Percentiles rank a stretch among this genome's conserved stretches.
Conservation (phyloP, 495 filamentous ascomycete genomes). For the Xylaria longipes region DNA sequence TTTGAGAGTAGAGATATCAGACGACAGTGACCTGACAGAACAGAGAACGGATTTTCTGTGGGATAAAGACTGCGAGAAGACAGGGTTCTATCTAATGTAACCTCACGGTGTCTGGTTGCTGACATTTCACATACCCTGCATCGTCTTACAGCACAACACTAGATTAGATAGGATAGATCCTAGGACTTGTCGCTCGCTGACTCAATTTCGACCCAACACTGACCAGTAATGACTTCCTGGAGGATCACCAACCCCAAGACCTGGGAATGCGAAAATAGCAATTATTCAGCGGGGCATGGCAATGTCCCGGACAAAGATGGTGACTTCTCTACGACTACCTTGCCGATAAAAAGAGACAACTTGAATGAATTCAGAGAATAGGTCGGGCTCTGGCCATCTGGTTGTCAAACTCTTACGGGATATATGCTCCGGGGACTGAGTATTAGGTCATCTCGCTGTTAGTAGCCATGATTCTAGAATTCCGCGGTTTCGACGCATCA, state of each 20-base stretch:
- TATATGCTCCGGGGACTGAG: background rate
- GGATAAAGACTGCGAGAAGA: constrained; percentile 12
- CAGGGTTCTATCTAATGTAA: constrained; percentile 13
- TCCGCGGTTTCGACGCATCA: background rate
- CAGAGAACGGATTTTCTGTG: background rate
- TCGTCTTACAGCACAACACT: constrained; percentile 13
- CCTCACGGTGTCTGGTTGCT: constrained; percentile 14
- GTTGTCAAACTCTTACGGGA: background rate
- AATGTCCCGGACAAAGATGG: background rate
- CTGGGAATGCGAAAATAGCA: background rate
- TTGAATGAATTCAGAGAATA: background rate
- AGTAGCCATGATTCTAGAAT: background rate
- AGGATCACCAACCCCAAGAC: background rate
- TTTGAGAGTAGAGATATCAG: background rate
- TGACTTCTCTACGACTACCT: background rate
- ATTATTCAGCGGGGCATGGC: background rate
- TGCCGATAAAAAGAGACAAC: background rate
- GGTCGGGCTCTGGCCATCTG: background rate
- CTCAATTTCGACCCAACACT: background rate
- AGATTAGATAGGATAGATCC: constrained; percentile 3
- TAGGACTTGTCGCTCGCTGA: constrained; percentile 6
- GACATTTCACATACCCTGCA: constrained; percentile 9
- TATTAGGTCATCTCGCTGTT: constrained; percentile 10
- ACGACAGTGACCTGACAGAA: constrained; percentile 2
- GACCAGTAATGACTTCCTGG: too few relatives aligned